These are phyloP conservation scores for Aaosphaeria pasadenensis DNA, from an alignment of 2,329 filamentous ascomycete genomes.

Conservation along the genomic window DNA sequence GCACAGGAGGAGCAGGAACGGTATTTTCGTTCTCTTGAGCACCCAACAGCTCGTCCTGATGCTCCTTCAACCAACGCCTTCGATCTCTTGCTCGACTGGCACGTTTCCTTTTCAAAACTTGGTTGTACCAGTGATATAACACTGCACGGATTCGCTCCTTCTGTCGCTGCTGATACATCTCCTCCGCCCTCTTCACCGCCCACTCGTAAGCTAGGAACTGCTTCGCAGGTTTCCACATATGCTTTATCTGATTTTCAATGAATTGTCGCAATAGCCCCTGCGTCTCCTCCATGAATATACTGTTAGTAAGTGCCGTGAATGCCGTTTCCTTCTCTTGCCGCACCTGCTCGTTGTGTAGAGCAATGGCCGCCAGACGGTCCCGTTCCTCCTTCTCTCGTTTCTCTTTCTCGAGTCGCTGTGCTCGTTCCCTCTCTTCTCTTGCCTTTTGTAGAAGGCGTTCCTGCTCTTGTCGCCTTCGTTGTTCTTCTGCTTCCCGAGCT, in stretches of 20 bases:
- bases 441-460: neutral
- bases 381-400: slow-evolving; percentile 10
- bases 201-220: neutral
- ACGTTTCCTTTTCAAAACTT: slow-evolving; percentile 23
- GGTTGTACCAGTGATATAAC: slow-evolving; percentile 15
- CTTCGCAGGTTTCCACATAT: neutral
- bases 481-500: slow-evolving; percentile 5
- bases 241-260: neutral
- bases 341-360: neutral
- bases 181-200: neutral
- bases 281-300: slow-evolving; percentile 35
- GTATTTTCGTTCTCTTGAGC: neutral
- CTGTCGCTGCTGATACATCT: neutral
- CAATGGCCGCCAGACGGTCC: slow-evolving; percentile 6
- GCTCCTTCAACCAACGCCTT: slow-evolving; percentile 21
- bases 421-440: slow-evolving; percentile 13
- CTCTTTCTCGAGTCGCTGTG: slow-evolving; percentile 11
- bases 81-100: slow-evolving; percentile 16
- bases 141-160: no score
- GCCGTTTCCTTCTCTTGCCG: slow-evolving; percentile 6
- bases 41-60: slow-evolving; percentile 7
- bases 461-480: slow-evolving; percentile 1
- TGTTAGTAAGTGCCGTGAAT: slow-evolving; percentile 32
- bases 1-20: neutral
- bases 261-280: slow-evolving; percentile 19